Percentiles rank a stretch among this genome's conserved stretches.
These are phyloP conservation scores for Chrysosporium keratinophilum DNA, from an alignment of 2,329 filamentous ascomycete genomes.

Conservation along the genomic window DNA sequence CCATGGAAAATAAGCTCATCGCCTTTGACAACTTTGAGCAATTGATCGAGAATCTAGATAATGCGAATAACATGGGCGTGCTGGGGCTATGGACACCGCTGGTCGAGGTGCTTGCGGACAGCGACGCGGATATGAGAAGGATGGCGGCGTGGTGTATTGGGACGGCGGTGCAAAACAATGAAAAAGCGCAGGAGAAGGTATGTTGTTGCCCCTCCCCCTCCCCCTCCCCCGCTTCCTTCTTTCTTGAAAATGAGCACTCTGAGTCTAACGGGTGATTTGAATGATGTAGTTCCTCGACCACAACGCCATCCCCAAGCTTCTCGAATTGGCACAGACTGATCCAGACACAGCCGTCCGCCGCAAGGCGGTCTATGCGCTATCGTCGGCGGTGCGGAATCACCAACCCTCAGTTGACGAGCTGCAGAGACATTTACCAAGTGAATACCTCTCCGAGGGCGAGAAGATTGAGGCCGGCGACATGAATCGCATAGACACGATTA, in stretches of 20 bases:
- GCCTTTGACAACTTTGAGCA: conserved; percentile 96
- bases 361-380: conserved; percentile 84
- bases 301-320: conserved; percentile 61
- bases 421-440: conserved; percentile 56
- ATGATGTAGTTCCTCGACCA: conserved; percentile 41
- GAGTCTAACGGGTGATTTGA: background rate
- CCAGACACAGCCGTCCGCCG: conserved; percentile 57
- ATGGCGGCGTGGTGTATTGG: conserved; percentile 93
- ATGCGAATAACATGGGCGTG: conserved; percentile 82
- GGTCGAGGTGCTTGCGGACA: conserved; percentile 55
- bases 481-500: conserved; percentile 69
- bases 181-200: conserved; percentile 65
- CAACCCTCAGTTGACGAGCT: conserved; percentile 60
- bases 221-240: conserved; percentile 8
- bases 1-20: conserved; percentile 63
- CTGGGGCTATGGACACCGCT: conserved; percentile 75
- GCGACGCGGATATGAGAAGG: conserved; percentile 61
- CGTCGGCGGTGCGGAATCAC: conserved; percentile 76
- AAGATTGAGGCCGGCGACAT: conserved; percentile 76
- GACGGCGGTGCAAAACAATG: conserved; percentile 94
- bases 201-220: conserved; percentile 16
- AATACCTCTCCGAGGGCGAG: conserved; percentile 50
- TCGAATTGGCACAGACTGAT: conserved; percentile 52
- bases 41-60: conserved; percentile 84
- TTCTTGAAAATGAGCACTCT: conserved; percentile 37